A percentile compares a stretch with the other conserved stretches of the same genome.
phyloP scores from a whole-genome alignment of 139 green algal species.

The Desmodesmus armatus region DNA sequence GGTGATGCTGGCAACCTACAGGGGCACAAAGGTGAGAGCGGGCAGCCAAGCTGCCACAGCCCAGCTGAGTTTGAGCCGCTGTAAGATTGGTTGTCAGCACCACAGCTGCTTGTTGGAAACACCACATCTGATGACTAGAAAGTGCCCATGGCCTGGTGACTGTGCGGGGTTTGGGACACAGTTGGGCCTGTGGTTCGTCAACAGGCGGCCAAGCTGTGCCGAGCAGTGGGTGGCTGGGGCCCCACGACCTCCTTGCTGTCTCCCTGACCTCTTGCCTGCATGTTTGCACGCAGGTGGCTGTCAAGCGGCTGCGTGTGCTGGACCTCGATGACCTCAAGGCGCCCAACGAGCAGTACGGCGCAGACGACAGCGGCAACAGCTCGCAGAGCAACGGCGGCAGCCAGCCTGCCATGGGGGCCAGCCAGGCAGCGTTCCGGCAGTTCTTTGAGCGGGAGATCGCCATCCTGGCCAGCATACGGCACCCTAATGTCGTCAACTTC shows the following conservation, averaged over 20 bases:
- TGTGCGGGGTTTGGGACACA: too few species aligned
- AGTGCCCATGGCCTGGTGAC: too few species aligned
- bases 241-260: too few species aligned
- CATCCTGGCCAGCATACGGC: conserved; percentile 67
- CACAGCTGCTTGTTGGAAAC: too few species aligned
- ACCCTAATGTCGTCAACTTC: conserved; percentile 68
- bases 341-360: neutral
- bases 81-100: too few species aligned
- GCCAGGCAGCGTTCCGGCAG: conserved; percentile 41
- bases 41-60: too few species aligned
- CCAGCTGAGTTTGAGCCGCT: too few species aligned
- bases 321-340: conserved; percentile 28
- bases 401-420: neutral
- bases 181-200: too few species aligned
- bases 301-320: conserved; percentile 66
- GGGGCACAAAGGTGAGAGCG: conserved; percentile 66
- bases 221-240: too few species aligned
- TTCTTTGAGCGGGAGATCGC: conserved; percentile 73
- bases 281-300: conserved; percentile 47
- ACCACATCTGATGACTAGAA: too few species aligned
- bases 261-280: neutral
- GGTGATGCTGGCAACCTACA: conserved; percentile 63
- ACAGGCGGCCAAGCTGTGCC: too few species aligned
- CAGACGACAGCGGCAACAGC: neutral
- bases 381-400: neutral